Percentiles rank a stretch among this genome's conserved stretches.
Evolutionary conservation across 306 rosid species (phyloP).

Genomic region (Lithocarpus polystachyus): DNA sequence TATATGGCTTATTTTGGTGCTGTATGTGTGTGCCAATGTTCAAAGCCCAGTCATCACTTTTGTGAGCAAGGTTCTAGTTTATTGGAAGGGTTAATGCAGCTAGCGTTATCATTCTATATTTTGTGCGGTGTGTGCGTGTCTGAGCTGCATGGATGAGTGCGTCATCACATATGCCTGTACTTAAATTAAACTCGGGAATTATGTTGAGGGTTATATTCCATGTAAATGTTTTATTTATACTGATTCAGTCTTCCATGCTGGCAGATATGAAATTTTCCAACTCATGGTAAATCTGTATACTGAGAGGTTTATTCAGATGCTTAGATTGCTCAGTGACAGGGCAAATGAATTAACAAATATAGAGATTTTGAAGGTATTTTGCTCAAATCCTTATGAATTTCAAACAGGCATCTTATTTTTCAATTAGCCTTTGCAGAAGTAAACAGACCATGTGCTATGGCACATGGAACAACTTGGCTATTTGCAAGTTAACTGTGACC

Average conservation of each 20-base stretch:
- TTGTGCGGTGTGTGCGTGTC: no score
- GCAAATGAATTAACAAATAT: constrained; percentile 83
- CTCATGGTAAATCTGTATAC: constrained; percentile 93
- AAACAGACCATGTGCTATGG: background rate
- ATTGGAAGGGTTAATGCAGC: background rate
- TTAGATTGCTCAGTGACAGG: constrained; percentile 88
- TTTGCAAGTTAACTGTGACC: background rate
- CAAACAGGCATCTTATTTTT: background rate
- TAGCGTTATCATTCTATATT: background rate
- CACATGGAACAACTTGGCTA: background rate
- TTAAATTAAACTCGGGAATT: constrained; percentile 2
- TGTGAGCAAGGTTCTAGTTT: background rate
- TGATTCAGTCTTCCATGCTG: constrained; percentile 29
- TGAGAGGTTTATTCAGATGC: constrained; percentile 97
- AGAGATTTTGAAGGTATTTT: constrained; percentile 87
- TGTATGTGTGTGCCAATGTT: background rate
- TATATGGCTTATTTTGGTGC: background rate
- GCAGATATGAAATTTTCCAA: constrained; percentile 97
- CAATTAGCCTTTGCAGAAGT: background rate
- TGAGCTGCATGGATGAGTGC: background rate
- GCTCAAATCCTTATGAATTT: constrained; percentile 18
- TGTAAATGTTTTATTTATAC: constrained; percentile 14
- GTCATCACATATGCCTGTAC: background rate
- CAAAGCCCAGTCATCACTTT: background rate
- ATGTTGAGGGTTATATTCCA: constrained; percentile 8